A percentile compares a stretch with the other conserved stretches of the same genome.
phyloP scores from a whole-genome alignment of 2,329 filamentous ascomycete genomes.

The Venturiaceae sp. region DNA sequence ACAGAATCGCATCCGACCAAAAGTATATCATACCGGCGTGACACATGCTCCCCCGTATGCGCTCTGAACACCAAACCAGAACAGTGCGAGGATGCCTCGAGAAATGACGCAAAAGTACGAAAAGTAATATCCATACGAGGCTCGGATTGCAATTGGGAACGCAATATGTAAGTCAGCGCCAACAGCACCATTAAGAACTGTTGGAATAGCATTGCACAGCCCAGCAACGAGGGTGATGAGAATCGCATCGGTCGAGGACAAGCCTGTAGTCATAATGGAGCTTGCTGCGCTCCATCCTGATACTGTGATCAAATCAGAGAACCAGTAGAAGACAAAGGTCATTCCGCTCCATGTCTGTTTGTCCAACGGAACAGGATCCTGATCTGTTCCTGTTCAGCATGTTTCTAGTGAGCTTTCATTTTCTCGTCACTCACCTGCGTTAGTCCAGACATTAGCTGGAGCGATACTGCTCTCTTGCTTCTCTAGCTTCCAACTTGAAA shows the following conservation, averaged over 20 bases:
- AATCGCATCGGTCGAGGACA: constrained; percentile 30
- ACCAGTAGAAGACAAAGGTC: constrained; percentile 4
- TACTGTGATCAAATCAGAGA: constrained; percentile 22
- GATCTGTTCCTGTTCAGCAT: background rate
- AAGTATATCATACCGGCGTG: constrained; percentile 26
- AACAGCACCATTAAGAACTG: constrained; percentile 14
- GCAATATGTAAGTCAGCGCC: constrained; percentile 30
- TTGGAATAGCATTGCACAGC: constrained; percentile 16
- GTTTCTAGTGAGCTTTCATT: background rate
- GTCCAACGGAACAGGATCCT: constrained; percentile 3
- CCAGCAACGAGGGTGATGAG: constrained; percentile 20
- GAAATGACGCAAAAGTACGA: constrained; percentile 29
- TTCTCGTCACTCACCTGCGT: background rate
- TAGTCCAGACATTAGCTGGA: constrained; percentile 1
- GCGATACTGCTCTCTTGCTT: constrained; percentile 2
- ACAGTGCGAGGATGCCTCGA: constrained; percentile 29
- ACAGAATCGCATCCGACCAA: constrained; percentile 25
- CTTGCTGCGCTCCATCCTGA: constrained; percentile 36
- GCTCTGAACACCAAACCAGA: constrained; percentile 31
- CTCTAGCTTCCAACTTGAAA: background rate
- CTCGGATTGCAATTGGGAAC: constrained; percentile 31
- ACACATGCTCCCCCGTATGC: constrained; percentile 22
- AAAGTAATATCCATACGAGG: constrained; percentile 32
- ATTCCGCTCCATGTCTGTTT: background rate
- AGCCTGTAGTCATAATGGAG: constrained; percentile 34